Evolutionary conservation across 768 basidiomycete species (phyloP), one percentile per base, ranked within the genome.

Genomic region (Tylopilus sp.): DNA sequence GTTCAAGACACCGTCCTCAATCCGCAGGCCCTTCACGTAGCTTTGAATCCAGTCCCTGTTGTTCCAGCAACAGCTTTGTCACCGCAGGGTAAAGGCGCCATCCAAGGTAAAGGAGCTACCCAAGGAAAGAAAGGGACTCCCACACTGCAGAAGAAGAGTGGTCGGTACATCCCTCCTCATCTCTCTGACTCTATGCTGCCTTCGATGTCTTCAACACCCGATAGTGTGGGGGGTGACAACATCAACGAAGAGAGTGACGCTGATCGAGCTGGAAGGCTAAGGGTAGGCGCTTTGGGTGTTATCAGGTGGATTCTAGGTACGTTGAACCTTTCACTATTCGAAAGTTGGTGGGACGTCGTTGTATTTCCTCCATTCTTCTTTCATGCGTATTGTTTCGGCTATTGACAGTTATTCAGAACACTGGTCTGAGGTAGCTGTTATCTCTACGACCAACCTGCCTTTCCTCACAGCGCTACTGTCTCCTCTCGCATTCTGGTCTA

Each of bases 181-280:
- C 53, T 72, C 0, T 51, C 62, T 2, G 75, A 69, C 43, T 71
- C 73, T 48, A 66, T 64, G 4, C 60, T 58, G 4, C 51, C 59
- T 13, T 57, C 65, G 30, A 46, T 56, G 15, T 57, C 62, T 22
- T 57, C 64, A 2, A 52, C 51, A 28, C 44, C 45, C 47, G 55
- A 61, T 59, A 53, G 21, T 22, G 55, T 53, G 17, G 40, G 52
- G 20, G 57, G 63, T 21, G 71, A 66, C 46, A 69, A 65, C 13
- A 71, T 6, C 68, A 78, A 17, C 60, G 86, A 88, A 47, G 91
- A 93, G 68, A 78, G 68, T 40, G 83, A 85, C 46, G 62, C 67
- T n/a, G 91, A 93, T 59, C 71, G 86, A 40, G 77, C 75, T 42
- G 89, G 86, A 8, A 75, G 91, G 45, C 56, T 92, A 44, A 75